phyloP scores from a whole-genome alignment of 495 filamentous ascomycete species.

The Penicillium alfredii region DNA sequence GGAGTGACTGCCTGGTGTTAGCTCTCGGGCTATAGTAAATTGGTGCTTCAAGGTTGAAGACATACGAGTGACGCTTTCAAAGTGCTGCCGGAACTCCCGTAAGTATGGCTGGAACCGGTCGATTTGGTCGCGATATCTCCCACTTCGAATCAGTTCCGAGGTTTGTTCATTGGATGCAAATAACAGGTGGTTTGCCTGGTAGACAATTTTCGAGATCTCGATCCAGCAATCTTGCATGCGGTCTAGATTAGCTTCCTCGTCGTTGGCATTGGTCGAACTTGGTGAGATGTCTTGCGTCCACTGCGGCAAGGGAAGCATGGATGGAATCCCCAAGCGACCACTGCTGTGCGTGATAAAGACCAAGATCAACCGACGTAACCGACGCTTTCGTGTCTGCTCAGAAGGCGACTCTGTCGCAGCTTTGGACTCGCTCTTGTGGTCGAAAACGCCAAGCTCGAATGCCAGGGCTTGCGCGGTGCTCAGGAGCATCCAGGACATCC shows the following conservation, averaged over 20 bases:
- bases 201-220: constrained; percentile 82
- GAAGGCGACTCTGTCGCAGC: constrained; percentile 45
- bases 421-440: constrained; percentile 58
- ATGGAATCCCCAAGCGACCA: constrained; percentile 87
- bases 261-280: constrained; percentile 21
- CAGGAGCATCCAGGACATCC: constrained; percentile 98
- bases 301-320: constrained; percentile 69
- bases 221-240: constrained; percentile 86
- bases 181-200: constrained; percentile 73
- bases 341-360: constrained; percentile 88
- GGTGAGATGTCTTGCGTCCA: constrained; percentile 49
- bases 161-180: constrained; percentile 82
- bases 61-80: constrained; percentile 56
- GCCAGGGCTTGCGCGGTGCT: constrained; percentile 84
- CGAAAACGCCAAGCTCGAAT: constrained; percentile 93
- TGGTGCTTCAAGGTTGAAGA: no score
- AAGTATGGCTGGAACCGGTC: constrained; percentile 74
- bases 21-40: constrained; percentile 1
- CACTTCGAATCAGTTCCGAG: constrained; percentile 75
- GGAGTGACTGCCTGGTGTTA: constrained; percentile 52
- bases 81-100: constrained; percentile 64
- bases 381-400: constrained; percentile 70
- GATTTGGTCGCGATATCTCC: constrained; percentile 73
- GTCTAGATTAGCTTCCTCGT: constrained; percentile 33
- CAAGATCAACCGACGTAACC: constrained; percentile 77